Percentiles rank a stretch among this genome's conserved stretches.
Conservation (phyloP, 129 eudicot genomes). For the Scalesia atractyloides region DNA sequence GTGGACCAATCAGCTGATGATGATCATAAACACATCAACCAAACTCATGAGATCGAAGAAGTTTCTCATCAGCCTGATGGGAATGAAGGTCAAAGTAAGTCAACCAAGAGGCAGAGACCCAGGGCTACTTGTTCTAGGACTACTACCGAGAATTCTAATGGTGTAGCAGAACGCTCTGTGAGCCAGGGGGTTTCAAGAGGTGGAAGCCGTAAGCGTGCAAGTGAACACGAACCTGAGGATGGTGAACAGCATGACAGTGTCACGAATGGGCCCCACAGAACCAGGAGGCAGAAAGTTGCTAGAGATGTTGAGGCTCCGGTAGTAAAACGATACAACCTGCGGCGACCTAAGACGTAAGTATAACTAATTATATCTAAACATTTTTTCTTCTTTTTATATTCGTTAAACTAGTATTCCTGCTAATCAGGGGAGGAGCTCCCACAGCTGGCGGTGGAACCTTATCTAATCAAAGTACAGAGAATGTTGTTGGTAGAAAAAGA, state of each 20-base stretch:
- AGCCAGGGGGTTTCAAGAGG: constrained; percentile 59
- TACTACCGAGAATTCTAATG: constrained; percentile 46
- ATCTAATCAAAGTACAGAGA: constrained; percentile 48
- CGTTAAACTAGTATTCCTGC: neutral
- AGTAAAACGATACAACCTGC: constrained; percentile 80
- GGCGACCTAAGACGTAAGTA: constrained; percentile 64
- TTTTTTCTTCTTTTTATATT: neutral
- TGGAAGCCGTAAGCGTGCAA: constrained; percentile 48
- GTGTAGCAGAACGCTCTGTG: constrained; percentile 47
- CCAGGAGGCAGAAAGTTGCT: constrained; percentile 62
- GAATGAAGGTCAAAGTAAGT: constrained; percentile 35
- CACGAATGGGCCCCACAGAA: constrained; percentile 54
- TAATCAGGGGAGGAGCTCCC: constrained; percentile 45
- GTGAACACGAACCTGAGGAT: constrained; percentile 47
- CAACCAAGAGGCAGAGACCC: constrained; percentile 46
- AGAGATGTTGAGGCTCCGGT: constrained; percentile 47
- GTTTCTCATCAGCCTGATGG: constrained; percentile 51
- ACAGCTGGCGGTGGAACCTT: constrained; percentile 42
- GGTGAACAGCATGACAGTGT: constrained; percentile 65
- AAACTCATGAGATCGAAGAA: constrained; percentile 43
- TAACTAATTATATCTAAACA: neutral
- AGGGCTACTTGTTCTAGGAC: constrained; percentile 43
- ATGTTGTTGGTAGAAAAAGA: constrained; percentile 43
- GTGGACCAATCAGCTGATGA: constrained; percentile 46
- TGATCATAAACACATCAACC: constrained; percentile 31